Conservation (phyloP, 225 moss, liverwort and hornwort genomes). For the Marchantia polymorpha region DNA sequence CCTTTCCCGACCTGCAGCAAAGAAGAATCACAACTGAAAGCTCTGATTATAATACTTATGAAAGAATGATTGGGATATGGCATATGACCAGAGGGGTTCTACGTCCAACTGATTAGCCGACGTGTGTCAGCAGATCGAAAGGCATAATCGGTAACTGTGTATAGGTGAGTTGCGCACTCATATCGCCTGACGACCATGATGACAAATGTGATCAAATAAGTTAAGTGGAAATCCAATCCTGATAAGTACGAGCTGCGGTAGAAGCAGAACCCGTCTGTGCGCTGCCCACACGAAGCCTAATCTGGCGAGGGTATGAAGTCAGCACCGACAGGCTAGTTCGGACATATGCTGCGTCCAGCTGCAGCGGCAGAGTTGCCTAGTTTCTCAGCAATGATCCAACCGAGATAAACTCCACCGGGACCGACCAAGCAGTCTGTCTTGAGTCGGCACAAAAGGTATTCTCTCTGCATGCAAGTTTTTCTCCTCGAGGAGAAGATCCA, state of each 20-base stretch:
- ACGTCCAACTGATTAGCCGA: background rate
- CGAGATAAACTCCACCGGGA: background rate
- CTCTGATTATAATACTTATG: too few species aligned
- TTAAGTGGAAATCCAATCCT: background rate
- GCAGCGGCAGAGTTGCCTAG: background rate
- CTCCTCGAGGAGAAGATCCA: background rate
- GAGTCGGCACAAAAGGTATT: background rate
- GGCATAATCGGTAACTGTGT: background rate
- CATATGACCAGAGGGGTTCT: too few species aligned
- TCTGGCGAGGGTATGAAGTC: background rate
- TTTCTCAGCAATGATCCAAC: background rate
- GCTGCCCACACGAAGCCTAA: background rate
- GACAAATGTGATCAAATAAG: background rate
- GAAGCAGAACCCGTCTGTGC: background rate
- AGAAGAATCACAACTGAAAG: too few species aligned
- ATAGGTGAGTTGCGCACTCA: background rate
- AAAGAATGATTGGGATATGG: too few species aligned
- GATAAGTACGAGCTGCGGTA: background rate
- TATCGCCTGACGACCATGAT: background rate
- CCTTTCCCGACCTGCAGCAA: background rate
- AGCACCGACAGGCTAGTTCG: background rate
- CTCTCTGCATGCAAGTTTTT: background rate
- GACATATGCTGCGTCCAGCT: background rate
- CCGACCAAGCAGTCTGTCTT: background rate
- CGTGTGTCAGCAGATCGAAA: background rate